Evolutionary conservation across 2,329 filamentous ascomycete species (phyloP), one percentile per base, ranked within the genome.

Genomic region (Fusarium nanum): DNA sequence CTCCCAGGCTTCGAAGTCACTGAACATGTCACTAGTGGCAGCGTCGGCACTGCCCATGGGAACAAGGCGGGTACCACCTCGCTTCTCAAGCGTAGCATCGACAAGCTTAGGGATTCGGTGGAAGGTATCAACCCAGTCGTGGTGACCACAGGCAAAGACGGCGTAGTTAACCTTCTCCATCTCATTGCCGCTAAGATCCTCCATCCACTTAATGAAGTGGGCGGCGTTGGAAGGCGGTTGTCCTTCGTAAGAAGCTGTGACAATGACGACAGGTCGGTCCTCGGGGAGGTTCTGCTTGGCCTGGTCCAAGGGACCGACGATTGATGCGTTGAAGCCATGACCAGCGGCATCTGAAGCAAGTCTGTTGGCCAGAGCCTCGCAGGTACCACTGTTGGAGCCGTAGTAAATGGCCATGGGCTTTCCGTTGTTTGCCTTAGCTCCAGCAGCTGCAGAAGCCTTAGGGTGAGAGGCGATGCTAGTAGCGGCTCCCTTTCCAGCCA

Each of bases 321-420:
- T 82, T 4, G 79, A 76, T 7, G 87, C 86, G 6, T 76, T 78
- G 77, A 89, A 93, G 0, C 91, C 91, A 70, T 88, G 87, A 5
- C 78, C 77, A 3, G 81, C 73, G 1, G 90, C 90, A 73, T 89
- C 86, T 11, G 84, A 82, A 1, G 89, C 89, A 13, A 93, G 77
- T 28, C 86, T 58, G 83, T 67, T 90, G 86, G 2, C 91, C 89
- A 93, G 83, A 2, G 88, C 84, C 77, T 93, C 90, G 76, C 92
- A 94, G 3, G 92, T 94, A 1, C 92, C 92, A 3, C 88, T 89
- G 75, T 93, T 93, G 20, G 89, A 92, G 4, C 92, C 92, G 74
- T 92, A 94, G 45, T 90, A 86, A 22, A 94, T 86, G n/a, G 86
- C 86, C 68, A 94, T 77, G 0, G 83, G 84, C 61, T 82, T 82